Evolutionary conservation across 306 rosid species (phyloP), one percentile per base, ranked within the genome.

Genomic region (Prunus armeniaca): DNA sequence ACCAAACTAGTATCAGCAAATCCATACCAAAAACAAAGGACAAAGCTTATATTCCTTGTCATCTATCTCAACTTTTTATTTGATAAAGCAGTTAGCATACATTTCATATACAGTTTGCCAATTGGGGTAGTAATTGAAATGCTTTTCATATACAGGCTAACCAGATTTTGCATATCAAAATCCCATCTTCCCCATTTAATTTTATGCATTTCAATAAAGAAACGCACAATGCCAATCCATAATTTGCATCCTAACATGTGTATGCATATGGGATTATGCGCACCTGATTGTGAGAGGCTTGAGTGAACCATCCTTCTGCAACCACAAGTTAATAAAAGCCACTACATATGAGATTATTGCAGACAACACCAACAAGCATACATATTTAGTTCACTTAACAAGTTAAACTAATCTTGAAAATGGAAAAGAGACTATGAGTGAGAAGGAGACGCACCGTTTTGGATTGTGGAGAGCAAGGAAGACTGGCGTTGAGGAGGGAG

Each of bases 281-380:
- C 43, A 85, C 93, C 93, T 89, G 93, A 71, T 89, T 89, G 72
- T 82, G 77, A 54, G 88, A 83, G 73, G 85, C 79, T 75, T 85
- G 86, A 30, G 65, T 56, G 88, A 87, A 85, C 93, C 93, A 87
- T 67, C 89, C 80, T 82, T 89, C 91, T 89, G 93, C 83, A 77
- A 73, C 74, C 62, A 79, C 30, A 57, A 69, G 32, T 49, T 67
- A 51, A 76, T 9, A 24, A 51, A 7, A 56, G 61, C 27, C 67
- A 30, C 4, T 18, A 30, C 9, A 69, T 68, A 27, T 14, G 55
- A 41, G 30, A 24, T 34, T 49, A n/a, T 20, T 56, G 22, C 61
- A 9, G 25, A 47, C 51, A 56, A 3, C 12, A 34, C 41, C 41
- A 34, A 6, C 41, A 5, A 6, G 41, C 8, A 5, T 34, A 6